Base-by-base conservation (phyloP, 441 rosid genomes). In the Aleurites moluccanus region DNA sequence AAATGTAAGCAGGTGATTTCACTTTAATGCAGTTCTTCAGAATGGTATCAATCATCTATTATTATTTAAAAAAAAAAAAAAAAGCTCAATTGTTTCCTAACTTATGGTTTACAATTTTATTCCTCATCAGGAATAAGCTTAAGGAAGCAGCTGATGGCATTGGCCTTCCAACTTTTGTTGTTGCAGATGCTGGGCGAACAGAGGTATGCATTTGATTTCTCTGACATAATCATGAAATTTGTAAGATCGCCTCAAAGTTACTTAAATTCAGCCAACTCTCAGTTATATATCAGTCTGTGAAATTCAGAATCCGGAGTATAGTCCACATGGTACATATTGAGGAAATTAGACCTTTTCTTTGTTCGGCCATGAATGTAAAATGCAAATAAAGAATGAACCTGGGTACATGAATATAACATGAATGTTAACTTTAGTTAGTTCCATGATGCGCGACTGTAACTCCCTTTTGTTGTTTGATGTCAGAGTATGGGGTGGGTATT, bases 181-280 rank as follows among this genome's bases (percentile, higher is more conserved):
- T 92, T 18, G 92, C 98, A 71, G 98, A 94, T 89, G 98, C 97
- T 69, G 98, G 97, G 79, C 77, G 89, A 87, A 94, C 98, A 70
- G 88, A 94, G 94, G 98, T 88, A 76, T 67, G 11, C 27, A 8
- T 68, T 64, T 53, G 56, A 10, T 20, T 18, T 52, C 56, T 30
- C 23, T 76, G 13, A 13, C 38, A 1, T 23, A 18, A 21, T 73
- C 5, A 6, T 47, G 25, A 25, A 25, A 45, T 63, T 49, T 25
- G 38, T 23, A 71, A 6, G 7, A 64, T 44, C 33, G 25, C 15
- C 63, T 50, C 13, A 16, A 7, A 52, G 70, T 16, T 52, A 42
- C 65, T 40, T 49, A 49, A 42, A 56, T 42, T 15, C 66, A 50
- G 8, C 23, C 52, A 23, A 44, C 61, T 25, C 33, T 61, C 18